Base-by-base conservation (phyloP, 169 alveolate genomes). In the Plasmodium relictum region DNA sequence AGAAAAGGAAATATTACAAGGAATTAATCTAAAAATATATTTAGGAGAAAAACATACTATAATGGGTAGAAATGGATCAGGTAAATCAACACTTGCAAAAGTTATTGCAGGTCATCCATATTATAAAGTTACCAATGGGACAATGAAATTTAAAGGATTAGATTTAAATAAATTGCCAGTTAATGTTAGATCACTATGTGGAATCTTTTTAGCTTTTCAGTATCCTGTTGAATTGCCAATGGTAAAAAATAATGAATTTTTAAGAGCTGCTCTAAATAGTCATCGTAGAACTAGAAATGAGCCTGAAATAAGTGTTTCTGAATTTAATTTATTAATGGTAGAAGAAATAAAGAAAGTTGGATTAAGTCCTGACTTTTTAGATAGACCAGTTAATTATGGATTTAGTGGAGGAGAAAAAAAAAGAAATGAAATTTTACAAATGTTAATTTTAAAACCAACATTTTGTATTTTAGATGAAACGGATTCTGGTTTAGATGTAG, bases 401-500 rank as follows among this genome's bases (percentile, higher is more conserved):
- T 93, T 93, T 68, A 80, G 93, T 63, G 95, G 95, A 9, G 95
- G 95, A 1, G 95, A 93, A 58, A 93, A 93, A 88, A 93, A 93
- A 78, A 70, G 95, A 45, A 85, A 93, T 91, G 95, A 93, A 62
- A 70, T 93, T 56, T 74, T 93, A 71, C 95, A 93, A 86, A 88
- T 93, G 94, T 39, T 93, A 41, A 74, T 89, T 42, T 74, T 93
- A 48, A 68, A 87, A 39, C 95, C 95, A 26, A 58, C 89, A 18
- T 89, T 93, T 58, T 86, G 88, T 74, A 65, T 93, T 71, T 58
- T 93, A 50, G 95, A 93, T 61, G 95, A 93, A 74, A 76, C 94
- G 1, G 95, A 93, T 73, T 93, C 95, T 12, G 95, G 95, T 20
- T 76, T 93, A 22, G 95, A 93, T 42, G 95, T 93, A 10, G 95